A percentile compares a stretch with the other conserved stretches of the same genome.
phyloP scores from a whole-genome alignment of 441 rosid genomes.

The Mallotus japonicus region DNA sequence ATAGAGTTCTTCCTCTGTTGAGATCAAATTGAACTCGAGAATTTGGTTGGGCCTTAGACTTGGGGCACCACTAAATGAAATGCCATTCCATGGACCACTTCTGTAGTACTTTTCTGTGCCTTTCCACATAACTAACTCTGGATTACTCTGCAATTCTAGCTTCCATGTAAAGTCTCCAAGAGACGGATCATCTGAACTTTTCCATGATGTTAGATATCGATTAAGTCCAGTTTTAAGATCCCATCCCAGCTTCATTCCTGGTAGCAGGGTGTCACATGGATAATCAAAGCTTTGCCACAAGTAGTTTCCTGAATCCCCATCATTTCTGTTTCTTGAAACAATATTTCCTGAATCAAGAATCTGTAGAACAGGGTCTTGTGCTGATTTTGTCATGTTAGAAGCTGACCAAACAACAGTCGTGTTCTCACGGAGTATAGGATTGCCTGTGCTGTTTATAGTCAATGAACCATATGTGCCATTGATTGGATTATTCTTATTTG shows the following conservation, averaged over 20 bases:
- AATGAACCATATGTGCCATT: slow-evolving; percentile 26
- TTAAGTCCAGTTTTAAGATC: slow-evolving; percentile 29
- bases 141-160: slow-evolving; percentile 21
- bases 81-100: slow-evolving; percentile 41
- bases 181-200: slow-evolving; percentile 39
- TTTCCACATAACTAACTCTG: slow-evolving; percentile 32
- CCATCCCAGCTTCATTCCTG: slow-evolving; percentile 42
- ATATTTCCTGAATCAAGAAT: slow-evolving; percentile 14
- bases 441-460: slow-evolving; percentile 14
- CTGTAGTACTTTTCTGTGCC: slow-evolving; percentile 31
- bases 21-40: slow-evolving; percentile 27
- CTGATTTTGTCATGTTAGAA: slow-evolving; percentile 15
- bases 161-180: slow-evolving; percentile 35
- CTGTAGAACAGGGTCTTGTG: neutral
- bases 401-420: slow-evolving; percentile 32
- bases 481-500: slow-evolving; percentile 29
- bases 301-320: slow-evolving; percentile 12
- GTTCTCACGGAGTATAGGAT: slow-evolving; percentile 23
- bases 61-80: slow-evolving; percentile 27
- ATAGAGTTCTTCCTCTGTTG: slow-evolving; percentile 33
- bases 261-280: slow-evolving; percentile 39
- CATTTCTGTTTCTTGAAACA: slow-evolving; percentile 24
- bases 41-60: neutral
- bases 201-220: slow-evolving; percentile 35
- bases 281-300: slow-evolving; percentile 22